phyloP scores from a whole-genome alignment of 2,329 filamentous ascomycete species.

The Metarhizium guizhouense region DNA sequence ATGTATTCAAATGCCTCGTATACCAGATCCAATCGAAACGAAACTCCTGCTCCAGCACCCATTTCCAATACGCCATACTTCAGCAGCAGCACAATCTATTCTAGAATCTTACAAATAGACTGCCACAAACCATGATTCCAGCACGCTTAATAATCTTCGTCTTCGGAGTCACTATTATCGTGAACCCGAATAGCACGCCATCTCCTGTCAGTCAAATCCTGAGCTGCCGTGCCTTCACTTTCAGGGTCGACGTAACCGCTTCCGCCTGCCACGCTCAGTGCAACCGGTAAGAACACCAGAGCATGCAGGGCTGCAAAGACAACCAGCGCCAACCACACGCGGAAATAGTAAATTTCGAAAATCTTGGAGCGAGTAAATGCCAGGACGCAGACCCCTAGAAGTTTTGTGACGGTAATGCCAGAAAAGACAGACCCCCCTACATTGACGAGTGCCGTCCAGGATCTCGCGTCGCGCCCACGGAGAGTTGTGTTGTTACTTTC shows the following conservation, averaged over 20 bases:
- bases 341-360: constrained; percentile 98
- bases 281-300: constrained; percentile 83
- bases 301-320: constrained; percentile 83
- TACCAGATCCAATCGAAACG: neutral
- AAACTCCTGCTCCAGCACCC: neutral
- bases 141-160: constrained; percentile 36
- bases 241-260: constrained; percentile 83
- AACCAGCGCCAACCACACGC: constrained; percentile 89
- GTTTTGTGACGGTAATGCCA: constrained; percentile 92
- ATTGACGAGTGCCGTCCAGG: constrained; percentile 89
- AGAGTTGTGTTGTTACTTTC: constrained; percentile 68
- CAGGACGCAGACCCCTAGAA: constrained; percentile 82
- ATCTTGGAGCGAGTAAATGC: constrained; percentile 97
- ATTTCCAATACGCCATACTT: neutral
- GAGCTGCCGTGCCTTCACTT: constrained; percentile 78
- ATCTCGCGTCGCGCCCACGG: constrained; percentile 72
- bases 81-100: neutral
- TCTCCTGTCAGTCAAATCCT: constrained; percentile 72
- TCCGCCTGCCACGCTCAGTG: constrained; percentile 76
- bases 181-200: constrained; percentile 72
- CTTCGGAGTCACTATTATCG: constrained; percentile 66
- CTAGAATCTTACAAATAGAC: neutral
- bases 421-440: constrained; percentile 92
- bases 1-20: neutral
- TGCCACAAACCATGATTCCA: neutral